Conservation (phyloP, 2,329 filamentous ascomycete genomes). For the Epichloe festucae region DNA sequence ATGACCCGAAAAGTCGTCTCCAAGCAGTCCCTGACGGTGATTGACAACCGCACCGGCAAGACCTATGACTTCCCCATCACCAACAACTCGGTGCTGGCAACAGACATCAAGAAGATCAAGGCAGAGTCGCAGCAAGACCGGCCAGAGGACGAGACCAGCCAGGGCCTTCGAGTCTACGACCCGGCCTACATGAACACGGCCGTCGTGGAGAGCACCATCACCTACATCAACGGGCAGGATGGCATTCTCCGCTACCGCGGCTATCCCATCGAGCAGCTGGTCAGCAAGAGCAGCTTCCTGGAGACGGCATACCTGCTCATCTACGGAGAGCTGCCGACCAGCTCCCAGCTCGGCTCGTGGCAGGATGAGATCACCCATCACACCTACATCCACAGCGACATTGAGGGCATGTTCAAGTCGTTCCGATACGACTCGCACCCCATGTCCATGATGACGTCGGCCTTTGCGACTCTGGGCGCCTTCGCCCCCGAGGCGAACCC, state of each 20-base stretch:
- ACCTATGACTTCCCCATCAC: constrained; percentile 35
- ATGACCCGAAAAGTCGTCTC: constrained; percentile 7
- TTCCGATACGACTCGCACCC: constrained; percentile 39
- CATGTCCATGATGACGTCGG: constrained; percentile 37
- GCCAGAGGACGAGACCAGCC: constrained; percentile 31
- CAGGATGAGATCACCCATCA: constrained; percentile 37
- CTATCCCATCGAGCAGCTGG: constrained; percentile 38
- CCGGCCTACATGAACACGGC: constrained; percentile 42
- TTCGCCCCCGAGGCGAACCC: constrained; percentile 38
- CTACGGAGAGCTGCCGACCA: constrained; percentile 35
- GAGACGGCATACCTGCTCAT: constrained; percentile 38
- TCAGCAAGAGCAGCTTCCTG: constrained; percentile 34
- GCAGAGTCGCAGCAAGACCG: constrained; percentile 21
- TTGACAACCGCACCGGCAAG: constrained; percentile 36
- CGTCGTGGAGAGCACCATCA: constrained; percentile 35
- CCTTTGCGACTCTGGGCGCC: constrained; percentile 35
- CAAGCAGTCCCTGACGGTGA: constrained; percentile 26
- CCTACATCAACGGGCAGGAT: constrained; percentile 39
- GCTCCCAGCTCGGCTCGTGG: constrained; percentile 27
- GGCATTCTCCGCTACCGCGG: constrained; percentile 39
- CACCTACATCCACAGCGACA: constrained; percentile 35
- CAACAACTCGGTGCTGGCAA: constrained; percentile 35
- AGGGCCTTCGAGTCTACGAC: constrained; percentile 36
- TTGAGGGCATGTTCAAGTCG: constrained; percentile 36
- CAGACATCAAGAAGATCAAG: constrained; percentile 39